Evolutionary conservation across 306 rosid genomes (phyloP).

Genomic region (Cucurbita maxima): DNA sequence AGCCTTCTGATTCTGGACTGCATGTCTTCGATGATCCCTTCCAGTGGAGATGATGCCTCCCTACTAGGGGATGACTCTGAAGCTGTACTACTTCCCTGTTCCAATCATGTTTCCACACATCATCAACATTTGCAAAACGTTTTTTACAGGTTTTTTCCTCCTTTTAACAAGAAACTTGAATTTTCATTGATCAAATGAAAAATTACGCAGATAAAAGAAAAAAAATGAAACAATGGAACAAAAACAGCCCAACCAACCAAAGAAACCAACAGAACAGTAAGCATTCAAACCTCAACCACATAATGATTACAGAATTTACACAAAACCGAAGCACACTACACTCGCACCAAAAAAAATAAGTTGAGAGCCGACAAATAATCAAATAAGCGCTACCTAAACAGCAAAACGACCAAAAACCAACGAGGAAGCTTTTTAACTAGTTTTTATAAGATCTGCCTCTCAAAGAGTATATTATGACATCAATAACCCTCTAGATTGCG

Average conservation of each 20-base stretch:
- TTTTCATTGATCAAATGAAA: background rate
- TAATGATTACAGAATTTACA: no score
- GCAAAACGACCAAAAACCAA: background rate
- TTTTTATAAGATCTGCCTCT: background rate
- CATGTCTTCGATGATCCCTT: constrained; percentile 76
- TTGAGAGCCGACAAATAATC: no score
- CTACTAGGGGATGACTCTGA: constrained; percentile 78
- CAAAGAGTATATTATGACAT: background rate
- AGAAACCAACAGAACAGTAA: no score
- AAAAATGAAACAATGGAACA: no score
- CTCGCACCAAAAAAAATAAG: no score
- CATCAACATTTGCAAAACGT: background rate
- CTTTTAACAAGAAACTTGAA: background rate
- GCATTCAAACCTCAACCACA: no score
- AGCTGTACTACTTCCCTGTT: constrained; percentile 62
- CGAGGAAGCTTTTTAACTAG: background rate
- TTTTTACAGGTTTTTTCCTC: background rate
- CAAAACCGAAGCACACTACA: no score
- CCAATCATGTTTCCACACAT: constrained; percentile 7
- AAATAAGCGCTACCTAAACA: background rate
- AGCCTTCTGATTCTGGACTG: constrained; percentile 87
- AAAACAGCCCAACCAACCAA: no score
- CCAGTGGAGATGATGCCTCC: constrained; percentile 54
- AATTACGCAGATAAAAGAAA: background rate
- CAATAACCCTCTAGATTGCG: background rate